A percentile compares a stretch with the other conserved stretches of the same genome.
phyloP scores from a whole-genome alignment of 345 rosid genomes.

The Hypericum perforatum region DNA sequence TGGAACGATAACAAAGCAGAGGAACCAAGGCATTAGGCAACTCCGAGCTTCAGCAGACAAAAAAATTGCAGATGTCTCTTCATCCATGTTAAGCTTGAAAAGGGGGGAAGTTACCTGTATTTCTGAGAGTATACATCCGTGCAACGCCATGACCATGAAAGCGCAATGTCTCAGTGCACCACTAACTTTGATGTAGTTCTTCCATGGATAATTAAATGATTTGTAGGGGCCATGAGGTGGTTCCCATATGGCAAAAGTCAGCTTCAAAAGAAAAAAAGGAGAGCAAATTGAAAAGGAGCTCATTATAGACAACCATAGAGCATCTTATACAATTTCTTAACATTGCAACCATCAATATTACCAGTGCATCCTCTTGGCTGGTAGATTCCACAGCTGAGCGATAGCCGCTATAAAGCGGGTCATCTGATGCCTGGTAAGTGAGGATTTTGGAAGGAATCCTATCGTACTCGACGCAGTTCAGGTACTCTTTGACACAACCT shows the following conservation, averaged over 20 bases:
- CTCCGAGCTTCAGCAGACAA: too few species aligned
- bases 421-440: conserved; percentile 81
- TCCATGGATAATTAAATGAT: conserved; percentile 71
- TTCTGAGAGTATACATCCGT: conserved; percentile 80
- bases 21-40: too few species aligned
- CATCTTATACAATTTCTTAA: too few species aligned
- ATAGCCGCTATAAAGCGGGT: conserved; percentile 77
- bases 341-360: conserved; percentile 15
- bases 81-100: too few species aligned
- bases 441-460: conserved; percentile 82
- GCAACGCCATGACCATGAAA: conserved; percentile 95
- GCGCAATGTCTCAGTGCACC: conserved; percentile 90
- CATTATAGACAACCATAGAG: too few species aligned
- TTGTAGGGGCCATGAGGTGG: conserved; percentile 86
- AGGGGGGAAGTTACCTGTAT: conserved; percentile 48
- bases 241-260: conserved; percentile 79
- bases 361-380: conserved; percentile 91
- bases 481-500: conserved; percentile 78
- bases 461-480: conserved; percentile 53
- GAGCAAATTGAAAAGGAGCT: background rate
- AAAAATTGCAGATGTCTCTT: too few species aligned
- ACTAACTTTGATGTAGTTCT: conserved; percentile 57
- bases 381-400: conserved; percentile 80
- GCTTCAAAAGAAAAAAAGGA: conserved; percentile 25
- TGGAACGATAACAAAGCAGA: too few species aligned